Conservation (phyloP, 2,329 filamentous ascomycete genomes). For the Botrytis sinoallii region DNA sequence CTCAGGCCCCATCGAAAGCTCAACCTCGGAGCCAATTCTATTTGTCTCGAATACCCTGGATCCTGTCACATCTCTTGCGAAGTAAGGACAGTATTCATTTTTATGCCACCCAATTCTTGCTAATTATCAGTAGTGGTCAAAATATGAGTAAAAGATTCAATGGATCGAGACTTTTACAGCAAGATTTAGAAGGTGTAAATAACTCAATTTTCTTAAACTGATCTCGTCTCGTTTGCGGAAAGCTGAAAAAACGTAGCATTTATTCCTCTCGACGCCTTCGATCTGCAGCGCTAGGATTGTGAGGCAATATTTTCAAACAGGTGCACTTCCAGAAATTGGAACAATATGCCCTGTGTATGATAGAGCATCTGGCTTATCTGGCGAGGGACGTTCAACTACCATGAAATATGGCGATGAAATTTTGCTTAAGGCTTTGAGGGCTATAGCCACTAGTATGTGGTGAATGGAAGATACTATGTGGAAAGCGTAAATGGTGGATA, state of each 20-base stretch:
- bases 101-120: not conserved
- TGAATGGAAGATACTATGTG: not conserved
- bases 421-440: not conserved
- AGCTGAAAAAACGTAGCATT: not conserved
- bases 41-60: constrained; percentile 42
- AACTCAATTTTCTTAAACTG: not conserved
- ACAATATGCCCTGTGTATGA: constrained; percentile 3
- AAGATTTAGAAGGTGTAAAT: constrained; percentile 15
- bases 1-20: not conserved
- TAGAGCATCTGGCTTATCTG: not conserved
- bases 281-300: constrained; percentile 1
- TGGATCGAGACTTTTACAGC: constrained; percentile 32
- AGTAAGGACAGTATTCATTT: not conserved
- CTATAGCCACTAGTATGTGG: not conserved
- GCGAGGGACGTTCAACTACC: not conserved
- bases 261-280: constrained; percentile 1
- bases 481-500: not conserved
- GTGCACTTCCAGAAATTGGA: not conserved
- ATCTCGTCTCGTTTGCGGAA: not conserved
- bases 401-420: not conserved
- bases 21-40: constrained; percentile 40
- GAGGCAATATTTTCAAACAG: not conserved
- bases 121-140: constrained; percentile 22
- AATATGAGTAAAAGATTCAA: constrained; percentile 34
- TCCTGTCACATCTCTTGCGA: constrained; percentile 39